These are phyloP conservation scores for Meripilus lineatus DNA, from an alignment of 1,284 basidiomycete genomes.

Conservation along the genomic window DNA sequence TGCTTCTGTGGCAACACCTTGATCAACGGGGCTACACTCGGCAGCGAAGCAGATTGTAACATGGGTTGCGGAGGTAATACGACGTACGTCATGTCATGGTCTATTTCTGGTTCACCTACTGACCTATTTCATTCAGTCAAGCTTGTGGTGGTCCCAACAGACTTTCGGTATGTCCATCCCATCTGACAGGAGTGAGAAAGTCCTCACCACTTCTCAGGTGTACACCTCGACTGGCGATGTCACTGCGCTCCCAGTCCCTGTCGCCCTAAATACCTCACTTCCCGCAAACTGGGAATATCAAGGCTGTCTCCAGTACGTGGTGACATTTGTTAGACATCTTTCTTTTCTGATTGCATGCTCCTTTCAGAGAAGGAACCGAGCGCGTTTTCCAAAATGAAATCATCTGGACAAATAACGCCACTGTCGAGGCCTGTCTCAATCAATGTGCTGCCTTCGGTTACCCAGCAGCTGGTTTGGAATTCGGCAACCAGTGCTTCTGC, in stretches of 20 bases:
- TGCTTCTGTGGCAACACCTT: slow-evolving; percentile 63
- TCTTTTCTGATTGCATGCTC: not conserved
- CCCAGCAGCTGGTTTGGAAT: slow-evolving; percentile 60
- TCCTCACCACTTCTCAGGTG: slow-evolving; percentile 24
- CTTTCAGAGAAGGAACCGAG: slow-evolving; percentile 17
- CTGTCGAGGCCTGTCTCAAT: slow-evolving; percentile 53
- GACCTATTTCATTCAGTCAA: slow-evolving; percentile 37
- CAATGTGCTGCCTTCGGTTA: slow-evolving; percentile 65
- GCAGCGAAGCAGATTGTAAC: slow-evolving; percentile 48
- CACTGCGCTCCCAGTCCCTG: slow-evolving; percentile 54
- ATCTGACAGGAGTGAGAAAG: not conserved
- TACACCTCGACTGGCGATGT: slow-evolving; percentile 52
- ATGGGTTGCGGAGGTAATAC: slow-evolving; percentile 63
- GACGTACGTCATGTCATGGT: slow-evolving; percentile 37
- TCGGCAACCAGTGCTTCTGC: slow-evolving; percentile 63
- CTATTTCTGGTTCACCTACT: not conserved
- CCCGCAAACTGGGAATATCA: slow-evolving; percentile 61
- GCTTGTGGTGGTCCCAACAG: slow-evolving; percentile 67
- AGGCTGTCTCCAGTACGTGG: slow-evolving; percentile 58
- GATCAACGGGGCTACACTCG: slow-evolving; percentile 51
- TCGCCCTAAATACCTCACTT: slow-evolving; percentile 46
- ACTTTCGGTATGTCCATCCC: slow-evolving; percentile 39
- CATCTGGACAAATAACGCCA: slow-evolving; percentile 55
- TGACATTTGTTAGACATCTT: not conserved
- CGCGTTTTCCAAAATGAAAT: slow-evolving; percentile 59